These are phyloP conservation scores for Trametes elegans DNA, from an alignment of 768 basidiomycete genomes.

Conservation along the genomic window DNA sequence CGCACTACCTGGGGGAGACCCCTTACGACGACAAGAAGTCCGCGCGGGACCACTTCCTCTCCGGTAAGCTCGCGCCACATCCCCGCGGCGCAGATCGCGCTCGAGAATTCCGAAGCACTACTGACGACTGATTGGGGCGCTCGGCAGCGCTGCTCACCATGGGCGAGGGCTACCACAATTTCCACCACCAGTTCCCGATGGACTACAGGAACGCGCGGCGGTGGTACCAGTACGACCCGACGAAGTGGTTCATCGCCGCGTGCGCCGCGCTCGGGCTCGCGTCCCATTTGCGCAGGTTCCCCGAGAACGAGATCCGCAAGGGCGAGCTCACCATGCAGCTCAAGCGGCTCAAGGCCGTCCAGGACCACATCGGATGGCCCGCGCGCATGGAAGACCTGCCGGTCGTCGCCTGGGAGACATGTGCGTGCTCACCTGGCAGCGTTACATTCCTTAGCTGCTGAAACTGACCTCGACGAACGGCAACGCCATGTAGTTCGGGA, in stretches of 20 bases:
- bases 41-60: constrained; percentile 48
- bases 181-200: constrained; percentile 59
- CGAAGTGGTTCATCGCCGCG: constrained; percentile 77
- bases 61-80: constrained; percentile 20
- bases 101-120: too few relatives aligned
- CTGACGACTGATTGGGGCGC: not conserved
- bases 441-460: too few relatives aligned
- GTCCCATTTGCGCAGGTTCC: constrained; percentile 80
- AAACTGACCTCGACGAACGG: too few relatives aligned
- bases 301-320: constrained; percentile 84
- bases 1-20: constrained; percentile 54
- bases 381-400: constrained; percentile 57
- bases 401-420: constrained; percentile 78
- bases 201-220: constrained; percentile 52
- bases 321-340: constrained; percentile 82
- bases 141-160: constrained; percentile 40
- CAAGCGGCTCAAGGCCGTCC: constrained; percentile 62
- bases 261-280: constrained; percentile 68
- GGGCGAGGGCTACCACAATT: constrained; percentile 88
- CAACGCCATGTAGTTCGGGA: constrained; percentile 68
- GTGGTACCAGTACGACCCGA: constrained; percentile 74
- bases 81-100: too few relatives aligned
- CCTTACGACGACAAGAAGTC: constrained; percentile 58
- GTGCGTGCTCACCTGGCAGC: constrained; percentile 41
- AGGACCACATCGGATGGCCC: constrained; percentile 67